These are phyloP conservation scores for Astrothelium macrocarpum DNA, from an alignment of 495 filamentous ascomycete genomes.

Conservation along the genomic window DNA sequence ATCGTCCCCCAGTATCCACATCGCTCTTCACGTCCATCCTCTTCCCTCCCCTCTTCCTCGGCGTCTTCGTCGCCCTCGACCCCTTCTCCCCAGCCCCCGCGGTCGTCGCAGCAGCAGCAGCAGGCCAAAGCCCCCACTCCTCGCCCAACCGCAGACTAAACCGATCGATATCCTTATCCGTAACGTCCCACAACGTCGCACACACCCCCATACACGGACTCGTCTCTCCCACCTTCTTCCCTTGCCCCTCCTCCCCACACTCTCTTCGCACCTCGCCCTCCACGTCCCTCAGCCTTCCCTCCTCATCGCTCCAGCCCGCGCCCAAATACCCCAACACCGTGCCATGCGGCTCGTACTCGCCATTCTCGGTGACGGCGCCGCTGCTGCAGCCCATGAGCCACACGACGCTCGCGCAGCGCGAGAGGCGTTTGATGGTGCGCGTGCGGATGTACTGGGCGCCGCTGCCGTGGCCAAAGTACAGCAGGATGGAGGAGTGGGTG, in stretches of 20 bases:
- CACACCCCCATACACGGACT: constrained; percentile 55
- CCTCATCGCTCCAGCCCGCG: constrained; percentile 44
- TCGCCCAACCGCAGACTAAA: constrained; percentile 69
- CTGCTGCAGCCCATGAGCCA: constrained; percentile 90
- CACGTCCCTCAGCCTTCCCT: neutral
- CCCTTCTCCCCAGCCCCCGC: constrained; percentile 1
- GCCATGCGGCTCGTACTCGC: constrained; percentile 81
- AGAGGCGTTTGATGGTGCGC: constrained; percentile 64
- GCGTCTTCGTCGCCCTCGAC: constrained; percentile 18
- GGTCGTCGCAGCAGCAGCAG: constrained; percentile 16
- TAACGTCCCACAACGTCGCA: constrained; percentile 94
- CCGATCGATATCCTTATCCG: constrained; percentile 90
- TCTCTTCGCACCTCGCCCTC: constrained; percentile 59
- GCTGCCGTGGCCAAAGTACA: constrained; percentile 95
- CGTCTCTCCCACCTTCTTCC: constrained; percentile 14
- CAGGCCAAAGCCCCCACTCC: constrained; percentile 63
- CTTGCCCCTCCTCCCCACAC: constrained; percentile 14
- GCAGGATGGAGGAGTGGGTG: constrained; percentile 51
- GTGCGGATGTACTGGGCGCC: constrained; percentile 89
- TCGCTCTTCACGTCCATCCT: constrained; percentile 3
- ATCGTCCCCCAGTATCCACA: neutral
- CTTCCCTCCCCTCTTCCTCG: constrained; percentile 17
- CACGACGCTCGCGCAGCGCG: constrained; percentile 62
- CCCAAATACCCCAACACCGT: constrained; percentile 86
- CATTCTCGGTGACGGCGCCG: constrained; percentile 64